Percentiles rank a stretch among this genome's conserved stretches.
Evolutionary conservation across 345 rosid genomes (phyloP).

Genomic region (Syzygium aromaticum): DNA sequence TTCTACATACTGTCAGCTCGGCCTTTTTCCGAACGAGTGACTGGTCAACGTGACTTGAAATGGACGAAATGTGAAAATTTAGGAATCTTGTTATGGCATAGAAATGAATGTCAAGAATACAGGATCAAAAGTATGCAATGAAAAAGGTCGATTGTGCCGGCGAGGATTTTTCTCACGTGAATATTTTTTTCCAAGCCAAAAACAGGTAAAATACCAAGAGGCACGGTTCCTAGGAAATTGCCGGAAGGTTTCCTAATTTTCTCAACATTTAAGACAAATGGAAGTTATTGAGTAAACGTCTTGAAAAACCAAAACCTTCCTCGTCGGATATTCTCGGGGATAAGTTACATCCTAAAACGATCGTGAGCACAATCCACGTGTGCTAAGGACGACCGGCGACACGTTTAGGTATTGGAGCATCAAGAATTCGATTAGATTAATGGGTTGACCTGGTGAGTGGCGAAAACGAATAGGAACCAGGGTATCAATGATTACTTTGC

Average conservation of each 20-base stretch:
- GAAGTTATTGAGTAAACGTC: not conserved
- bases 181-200: not conserved
- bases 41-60: not conserved
- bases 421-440: not conserved
- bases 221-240: not conserved
- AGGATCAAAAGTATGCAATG: not conserved
- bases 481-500: not conserved
- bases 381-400: not conserved
- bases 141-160: not conserved
- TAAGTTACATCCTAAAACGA: too few relatives aligned
- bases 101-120: not conserved
- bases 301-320: not conserved
- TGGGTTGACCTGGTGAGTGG: not conserved
- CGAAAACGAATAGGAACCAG: not conserved
- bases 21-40: accelerated
- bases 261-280: not conserved
- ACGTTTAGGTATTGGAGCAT: not conserved
- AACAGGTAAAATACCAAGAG: not conserved
- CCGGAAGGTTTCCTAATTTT: not conserved
- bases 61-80: not conserved
- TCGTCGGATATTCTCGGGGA: not conserved
- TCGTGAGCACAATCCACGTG: not conserved
- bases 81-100: not conserved
- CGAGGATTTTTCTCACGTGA: not conserved
- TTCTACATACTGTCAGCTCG: not conserved